Conservation (phyloP, 192 early-diverging fungal species). For the Diversispora epigaea region DNA sequence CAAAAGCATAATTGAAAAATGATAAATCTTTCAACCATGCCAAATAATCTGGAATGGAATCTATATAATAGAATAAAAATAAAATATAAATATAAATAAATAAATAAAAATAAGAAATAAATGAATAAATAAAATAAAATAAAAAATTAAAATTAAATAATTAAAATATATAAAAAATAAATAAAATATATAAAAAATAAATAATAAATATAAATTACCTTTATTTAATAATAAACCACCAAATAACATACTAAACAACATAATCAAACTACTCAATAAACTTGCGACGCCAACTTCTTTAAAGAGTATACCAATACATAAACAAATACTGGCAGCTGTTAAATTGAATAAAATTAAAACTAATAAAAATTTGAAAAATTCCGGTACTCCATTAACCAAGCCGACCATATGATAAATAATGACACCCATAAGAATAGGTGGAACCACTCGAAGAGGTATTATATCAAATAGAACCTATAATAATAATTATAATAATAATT, state of each 20-base stretch:
- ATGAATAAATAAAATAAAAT: too few species aligned
- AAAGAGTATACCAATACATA: slow-evolving; percentile 69
- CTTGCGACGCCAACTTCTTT: slow-evolving; percentile 68
- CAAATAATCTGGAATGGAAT: slow-evolving; percentile 66
- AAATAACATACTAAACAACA: slow-evolving; percentile 87
- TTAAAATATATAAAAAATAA: slow-evolving; percentile 19
- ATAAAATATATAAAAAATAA: background rate
- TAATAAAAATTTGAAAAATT: slow-evolving; percentile 69
- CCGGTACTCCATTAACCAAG: slow-evolving; percentile 52
- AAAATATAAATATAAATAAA: too few species aligned
- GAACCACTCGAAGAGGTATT: slow-evolving; percentile 75
- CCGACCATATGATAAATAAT: slow-evolving; percentile 87
- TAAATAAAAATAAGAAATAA: too few species aligned
- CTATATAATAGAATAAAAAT: slow-evolving; percentile 45
- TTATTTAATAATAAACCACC: slow-evolving; percentile 89
- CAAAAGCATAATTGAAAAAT: slow-evolving; percentile 89
- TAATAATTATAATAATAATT: slow-evolving; percentile 12
- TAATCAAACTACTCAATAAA: slow-evolving; percentile 70
- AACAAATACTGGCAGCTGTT: slow-evolving; percentile 67
- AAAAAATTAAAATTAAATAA: background rate
- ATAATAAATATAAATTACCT: slow-evolving; percentile 39
- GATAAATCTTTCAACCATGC: slow-evolving; percentile 71
- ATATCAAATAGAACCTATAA: slow-evolving; percentile 64
- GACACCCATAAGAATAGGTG: slow-evolving; percentile 71
- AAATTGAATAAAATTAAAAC: slow-evolving; percentile 79